Percentiles rank a stretch among this genome's conserved stretches.
Evolutionary conservation across 352 stramenopile species (phyloP).

Genomic region (Saprolegnia diclina): DNA sequence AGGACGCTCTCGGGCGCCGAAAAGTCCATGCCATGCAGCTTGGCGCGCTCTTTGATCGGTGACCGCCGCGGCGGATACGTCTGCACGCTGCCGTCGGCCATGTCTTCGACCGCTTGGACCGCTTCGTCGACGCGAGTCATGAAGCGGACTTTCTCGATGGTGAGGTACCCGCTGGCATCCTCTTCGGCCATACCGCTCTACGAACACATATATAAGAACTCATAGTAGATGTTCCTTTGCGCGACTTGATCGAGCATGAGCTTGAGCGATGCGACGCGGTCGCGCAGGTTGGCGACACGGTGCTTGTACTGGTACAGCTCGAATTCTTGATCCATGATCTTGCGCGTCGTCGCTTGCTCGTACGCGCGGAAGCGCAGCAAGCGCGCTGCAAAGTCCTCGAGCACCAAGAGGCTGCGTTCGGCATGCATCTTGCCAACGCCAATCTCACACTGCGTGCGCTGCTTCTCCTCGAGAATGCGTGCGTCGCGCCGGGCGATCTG

Average conservation of each 20-base stretch:
- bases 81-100: slow-evolving; percentile 38
- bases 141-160: slow-evolving; percentile 54
- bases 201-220: slow-evolving; percentile 34
- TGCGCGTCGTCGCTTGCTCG: background rate
- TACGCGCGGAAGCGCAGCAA: background rate
- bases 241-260: slow-evolving; percentile 46
- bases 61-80: slow-evolving; percentile 64
- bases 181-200: slow-evolving; percentile 46
- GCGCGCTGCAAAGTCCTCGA: background rate
- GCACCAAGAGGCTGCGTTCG: background rate
- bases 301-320: slow-evolving; percentile 6
- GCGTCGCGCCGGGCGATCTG: background rate
- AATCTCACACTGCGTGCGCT: background rate
- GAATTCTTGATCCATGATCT: slow-evolving; percentile 1
- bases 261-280: slow-evolving; percentile 39
- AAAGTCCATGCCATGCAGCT: slow-evolving; percentile 9
- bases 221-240: too few relatives aligned
- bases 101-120: slow-evolving; percentile 50
- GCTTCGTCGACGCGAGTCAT: slow-evolving; percentile 53
- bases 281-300: background rate
- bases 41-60: slow-evolving; percentile 50
- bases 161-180: slow-evolving; percentile 49
- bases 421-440: background rate
- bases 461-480: background rate
- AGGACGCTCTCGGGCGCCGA: slow-evolving; percentile 6